Base-by-base conservation (phyloP, 805 yeast species). In the Ogataea degrootiae region DNA sequence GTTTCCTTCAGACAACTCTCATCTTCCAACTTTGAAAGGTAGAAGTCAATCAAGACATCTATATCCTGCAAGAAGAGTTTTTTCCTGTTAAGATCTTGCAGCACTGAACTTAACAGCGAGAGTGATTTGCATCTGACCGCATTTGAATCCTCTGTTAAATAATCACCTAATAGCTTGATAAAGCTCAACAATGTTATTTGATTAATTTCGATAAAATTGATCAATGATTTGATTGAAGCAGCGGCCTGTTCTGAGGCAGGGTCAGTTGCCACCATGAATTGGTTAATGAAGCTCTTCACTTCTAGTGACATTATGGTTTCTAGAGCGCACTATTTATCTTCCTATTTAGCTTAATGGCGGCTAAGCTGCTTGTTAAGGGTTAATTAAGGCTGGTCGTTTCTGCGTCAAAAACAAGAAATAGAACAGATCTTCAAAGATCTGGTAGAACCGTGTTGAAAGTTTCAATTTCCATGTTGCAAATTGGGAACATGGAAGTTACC, bases 1-100 rank as follows among this genome's bases (percentile, higher is more conserved):
- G 83, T 74, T 49, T 79, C 78, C 36, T 68, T 68, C 31, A 80
- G 58, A 39, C 85, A 74, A 4, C 71, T 65, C 15, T 74, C 71
- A 58, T 90, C 97, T 12, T 81, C 85, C 21, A 88, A 63, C 54
- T 92, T 85, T 16, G 82, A 80, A 15, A 75, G 50, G 46, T 80
- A 76, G 62, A 92, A 92, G 6, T 76, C 74, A 16, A 75, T 47
- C 44, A 80, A 63, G 12, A 78, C 83, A 23, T 63, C 58, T 8
- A 78, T 65, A 54, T 80, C 85, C 41, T 74, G 76, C 19, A 67
- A 60, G n/a, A 57, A 57, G 8, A 67, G 57, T 17, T 63, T 56
- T 1, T 59, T 53, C 4, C 42, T 39, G 11, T 62, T 57, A 3
- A 75, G 16, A 0, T 49, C 43, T 0, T 43, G 47, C 39, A 79